Base-by-base conservation (phyloP, 371 early-diverging fungal genomes). In the Dichotomocladium elegans region DNA sequence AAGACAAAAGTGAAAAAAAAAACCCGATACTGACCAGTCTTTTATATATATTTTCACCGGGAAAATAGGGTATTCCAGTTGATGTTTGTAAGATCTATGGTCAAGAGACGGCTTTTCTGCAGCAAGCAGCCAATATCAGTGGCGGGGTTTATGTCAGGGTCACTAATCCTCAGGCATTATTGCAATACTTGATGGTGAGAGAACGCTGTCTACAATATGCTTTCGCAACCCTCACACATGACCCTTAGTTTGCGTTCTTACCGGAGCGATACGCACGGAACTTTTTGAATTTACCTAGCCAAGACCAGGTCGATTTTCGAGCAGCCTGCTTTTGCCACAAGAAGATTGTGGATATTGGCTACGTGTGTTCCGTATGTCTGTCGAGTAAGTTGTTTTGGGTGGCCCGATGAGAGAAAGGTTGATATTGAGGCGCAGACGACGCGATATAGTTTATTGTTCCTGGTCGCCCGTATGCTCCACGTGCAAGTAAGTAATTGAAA, bases 311-410 rank as follows among this genome's bases (percentile, higher is more conserved):
- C 0, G 96, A 98, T 69, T 96, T 94, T 57, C 70, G 96, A 22
- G 94, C 98, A 1, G 91, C 96, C 0, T 98, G 98, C 58, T 96
- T 98, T 56, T 98, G 98, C 64, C 98, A 98, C 70, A 90, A 90
- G 61, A 82, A 81, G 41, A 87, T 93, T 48, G 87, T 95, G 2
- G 91, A 93, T 57, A 81, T 94, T 43, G 98, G 94, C 0, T 95
- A 82, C 68, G 96, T 98, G 2, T 98, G 98, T 65, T 94, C 95
- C 0, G 95, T 96, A 4, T 98, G 98, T 61, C 63, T 98, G 27
- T 94, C 98, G n/a, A 92, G 92, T 91, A 80, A 68, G 80, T 68
- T 35, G 5, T 27, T 22, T 35, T 35, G 35, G 35, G 29, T 4
- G 30, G 3, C n/a, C 14, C n/a, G 17, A 14, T 9, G 12, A 26